Evolutionary conservation across 2,329 filamentous ascomycete genomes (phyloP).

Genomic region (Calonectria fujianensis): DNA sequence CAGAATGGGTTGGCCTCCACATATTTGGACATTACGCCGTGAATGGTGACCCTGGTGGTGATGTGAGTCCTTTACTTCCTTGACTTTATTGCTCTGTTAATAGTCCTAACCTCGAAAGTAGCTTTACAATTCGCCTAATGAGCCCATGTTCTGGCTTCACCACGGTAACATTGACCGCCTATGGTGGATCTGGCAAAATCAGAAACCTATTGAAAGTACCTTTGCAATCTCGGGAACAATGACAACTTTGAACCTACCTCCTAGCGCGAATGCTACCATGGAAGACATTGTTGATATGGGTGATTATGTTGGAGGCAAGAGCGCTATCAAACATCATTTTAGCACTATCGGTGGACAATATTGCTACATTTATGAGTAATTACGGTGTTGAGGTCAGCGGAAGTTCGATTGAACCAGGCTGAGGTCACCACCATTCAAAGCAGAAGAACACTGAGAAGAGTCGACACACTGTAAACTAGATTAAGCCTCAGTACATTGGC

Average conservation of each 20-base stretch:
- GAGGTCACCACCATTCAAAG: too few species aligned
- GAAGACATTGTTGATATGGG: slow-evolving; percentile 4
- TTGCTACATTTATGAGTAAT: slow-evolving; percentile 6
- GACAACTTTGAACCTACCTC: background rate
- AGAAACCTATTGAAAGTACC: background rate
- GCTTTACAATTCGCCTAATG: background rate
- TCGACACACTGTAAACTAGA: too few species aligned
- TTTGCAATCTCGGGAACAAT: background rate
- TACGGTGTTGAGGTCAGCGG: too few species aligned
- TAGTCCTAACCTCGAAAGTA: background rate
- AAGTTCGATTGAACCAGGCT: too few species aligned
- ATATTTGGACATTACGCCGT: background rate
- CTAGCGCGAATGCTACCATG: background rate
- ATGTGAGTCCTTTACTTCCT: background rate
- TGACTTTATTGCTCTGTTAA: background rate
- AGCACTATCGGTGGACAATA: background rate
- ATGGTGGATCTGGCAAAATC: slow-evolving; percentile 7
- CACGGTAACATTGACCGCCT: background rate
- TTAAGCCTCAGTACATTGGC: too few species aligned
- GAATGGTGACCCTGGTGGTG: background rate
- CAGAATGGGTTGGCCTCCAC: background rate
- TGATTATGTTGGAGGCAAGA: slow-evolving; percentile 5
- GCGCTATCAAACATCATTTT: slow-evolving; percentile 1
- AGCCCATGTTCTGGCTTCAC: slow-evolving; percentile 1
- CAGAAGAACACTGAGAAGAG: too few species aligned